Evolutionary conservation across 2,329 filamentous ascomycete genomes (phyloP).

Genomic region (Didymella pinodella): DNA sequence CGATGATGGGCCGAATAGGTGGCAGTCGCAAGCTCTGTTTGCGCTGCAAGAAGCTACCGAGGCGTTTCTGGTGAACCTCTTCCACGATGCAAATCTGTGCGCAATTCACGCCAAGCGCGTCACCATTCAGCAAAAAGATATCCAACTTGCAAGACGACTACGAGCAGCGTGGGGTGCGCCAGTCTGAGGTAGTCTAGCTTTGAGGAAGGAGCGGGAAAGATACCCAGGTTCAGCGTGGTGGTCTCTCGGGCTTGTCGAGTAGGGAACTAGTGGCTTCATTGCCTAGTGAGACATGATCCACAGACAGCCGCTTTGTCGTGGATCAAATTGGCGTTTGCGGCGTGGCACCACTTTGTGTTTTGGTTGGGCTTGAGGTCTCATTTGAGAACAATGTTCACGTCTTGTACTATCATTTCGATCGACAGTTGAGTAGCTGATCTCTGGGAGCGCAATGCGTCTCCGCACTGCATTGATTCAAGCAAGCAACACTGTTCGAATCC

Average conservation of each 20-base stretch:
- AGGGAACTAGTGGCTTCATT: not conserved
- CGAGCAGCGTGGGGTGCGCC: slow-evolving; percentile 71
- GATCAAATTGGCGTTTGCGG: slow-evolving; percentile 12
- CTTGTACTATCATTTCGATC: slow-evolving; percentile 5
- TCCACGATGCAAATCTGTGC: slow-evolving; percentile 98
- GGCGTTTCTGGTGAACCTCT: slow-evolving; percentile 97
- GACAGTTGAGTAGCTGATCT: not conserved
- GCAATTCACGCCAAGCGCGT: slow-evolving; percentile 99
- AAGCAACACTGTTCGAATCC: too few relatives aligned
- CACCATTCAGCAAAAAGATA: slow-evolving; percentile 97
- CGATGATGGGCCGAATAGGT: slow-evolving; percentile 67
- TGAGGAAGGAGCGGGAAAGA: not conserved
- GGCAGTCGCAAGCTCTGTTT: slow-evolving; percentile 97
- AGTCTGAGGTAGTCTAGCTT: slow-evolving; percentile 26
- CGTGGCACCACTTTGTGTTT: slow-evolving; percentile 4
- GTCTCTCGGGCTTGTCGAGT: not conserved
- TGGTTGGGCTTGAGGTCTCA: slow-evolving; percentile 6
- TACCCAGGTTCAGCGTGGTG: not conserved
- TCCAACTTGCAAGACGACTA: slow-evolving; percentile 93
- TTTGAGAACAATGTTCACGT: slow-evolving; percentile 5
- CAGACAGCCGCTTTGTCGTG: not conserved
- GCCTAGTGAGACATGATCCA: not conserved
- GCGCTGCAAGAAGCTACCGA: slow-evolving; percentile 98
- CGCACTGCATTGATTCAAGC: too few relatives aligned
- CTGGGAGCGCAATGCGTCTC: not conserved